A percentile compares a stretch with the other conserved stretches of the same genome.
Conservation (phyloP, 352 stramenopile genomes). For the Plasmopara muralis region DNA sequence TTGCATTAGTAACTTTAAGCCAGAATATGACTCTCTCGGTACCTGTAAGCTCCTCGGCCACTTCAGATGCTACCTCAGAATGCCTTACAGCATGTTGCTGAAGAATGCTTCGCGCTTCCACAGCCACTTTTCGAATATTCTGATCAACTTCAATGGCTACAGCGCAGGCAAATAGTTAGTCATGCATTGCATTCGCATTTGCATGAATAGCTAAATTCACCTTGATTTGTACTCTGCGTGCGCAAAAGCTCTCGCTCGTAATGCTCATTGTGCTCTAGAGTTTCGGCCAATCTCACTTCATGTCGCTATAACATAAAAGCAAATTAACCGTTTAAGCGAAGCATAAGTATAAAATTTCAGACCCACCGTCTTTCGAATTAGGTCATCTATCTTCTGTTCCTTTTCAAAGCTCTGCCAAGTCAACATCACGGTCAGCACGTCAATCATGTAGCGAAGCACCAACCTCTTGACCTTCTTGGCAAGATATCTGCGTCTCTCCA, state of each 20-base stretch:
- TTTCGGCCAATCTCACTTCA: constrained; percentile 66
- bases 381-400: constrained; percentile 56
- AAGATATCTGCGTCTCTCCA: constrained; percentile 60
- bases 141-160: constrained; percentile 52
- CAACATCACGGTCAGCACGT: neutral
- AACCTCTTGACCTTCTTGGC: constrained; percentile 53
- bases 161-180: neutral
- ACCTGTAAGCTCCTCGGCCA: constrained; percentile 43
- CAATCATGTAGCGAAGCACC: neutral
- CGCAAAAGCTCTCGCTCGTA: constrained; percentile 58
- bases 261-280: constrained; percentile 68
- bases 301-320: constrained; percentile 33
- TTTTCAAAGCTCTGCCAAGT: constrained; percentile 73
- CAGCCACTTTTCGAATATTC: constrained; percentile 56
- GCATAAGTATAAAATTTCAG: neutral
- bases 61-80: constrained; percentile 23
- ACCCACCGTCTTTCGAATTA: constrained; percentile 63
- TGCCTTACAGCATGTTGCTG: constrained; percentile 39
- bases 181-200: neutral
- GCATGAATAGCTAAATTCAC: constrained; percentile 11
- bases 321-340: neutral
- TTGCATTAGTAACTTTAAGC: neutral
- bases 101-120: constrained; percentile 48
- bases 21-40: neutral
- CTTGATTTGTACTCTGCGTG: constrained; percentile 41